Evolutionary conservation across 2,329 filamentous ascomycete genomes (phyloP), one percentile per base, ranked within the genome.

Genomic region (Fusarium brevicatenulatum): DNA sequence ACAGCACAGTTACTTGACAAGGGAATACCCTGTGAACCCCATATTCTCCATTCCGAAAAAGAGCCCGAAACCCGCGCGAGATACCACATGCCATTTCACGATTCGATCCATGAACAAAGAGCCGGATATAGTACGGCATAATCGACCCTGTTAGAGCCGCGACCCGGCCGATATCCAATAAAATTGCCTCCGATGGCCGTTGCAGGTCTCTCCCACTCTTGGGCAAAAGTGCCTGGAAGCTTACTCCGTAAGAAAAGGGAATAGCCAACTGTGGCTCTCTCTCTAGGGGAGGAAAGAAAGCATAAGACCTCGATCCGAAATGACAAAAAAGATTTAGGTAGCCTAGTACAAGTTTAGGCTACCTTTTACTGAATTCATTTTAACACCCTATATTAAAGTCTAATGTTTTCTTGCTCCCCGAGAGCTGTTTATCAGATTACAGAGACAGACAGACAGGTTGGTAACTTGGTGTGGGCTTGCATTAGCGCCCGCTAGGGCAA

Each of bases 91-190:
- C 40, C 40, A 28, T 18, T 28, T 36, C 23, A 32, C 36, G 42
- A 56, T 64, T 28, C 28, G 30, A 55, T 60, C 30, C 25, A 32
- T 37, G n/a, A 61, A 46, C n/a, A 30, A 52, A 23, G 19, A 21
- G 36, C 37, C 44, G 50, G 66, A 40, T 44, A 69, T 64, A 70
- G 44, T 21, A 42, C 55, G 64, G 59, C 46, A 62, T 37, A 40
- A 28, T 32, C 16, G 25, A 42, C 23, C 49, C 40, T n/a, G 36
- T 40, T 10, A 53, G 47, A 55, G 55, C 70, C 70, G 71, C 71
- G 68, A 71, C 63, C 71, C 71, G 71, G 47, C 71, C 68, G 71
- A 74, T n/a, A 73, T 19, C 68, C 71, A 69, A 70, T 63, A 25
- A 63, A 23, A 13, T 12, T 18, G 21, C 15, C 19, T 50, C 65